Evolutionary conservation across 2,329 filamentous ascomycete species (phyloP).

Genomic region (Cryphonectria carpinicola): DNA sequence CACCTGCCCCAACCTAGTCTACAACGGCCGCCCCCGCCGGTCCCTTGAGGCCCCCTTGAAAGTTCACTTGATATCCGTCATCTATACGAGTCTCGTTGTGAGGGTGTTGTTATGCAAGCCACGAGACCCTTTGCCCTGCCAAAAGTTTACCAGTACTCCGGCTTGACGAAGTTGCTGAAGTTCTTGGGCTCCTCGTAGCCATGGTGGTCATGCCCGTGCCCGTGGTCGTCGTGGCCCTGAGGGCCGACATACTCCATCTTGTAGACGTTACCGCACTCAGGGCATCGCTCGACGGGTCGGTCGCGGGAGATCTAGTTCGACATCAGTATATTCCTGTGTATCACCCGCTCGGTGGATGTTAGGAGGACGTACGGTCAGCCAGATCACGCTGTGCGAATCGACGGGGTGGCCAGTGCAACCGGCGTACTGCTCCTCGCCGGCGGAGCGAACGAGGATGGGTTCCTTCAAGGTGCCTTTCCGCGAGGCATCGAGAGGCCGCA

Average conservation of each 20-base stretch:
- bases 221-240: slow-evolving; percentile 68
- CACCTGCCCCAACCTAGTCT: slow-evolving; percentile 41
- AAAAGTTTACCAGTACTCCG: slow-evolving; percentile 83
- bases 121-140: not conserved
- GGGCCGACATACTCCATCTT: slow-evolving; percentile 98
- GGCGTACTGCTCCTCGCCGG: slow-evolving; percentile 93
- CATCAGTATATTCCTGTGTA: slow-evolving; percentile 7
- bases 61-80: slow-evolving; percentile 15
- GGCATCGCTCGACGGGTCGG: slow-evolving; percentile 91
- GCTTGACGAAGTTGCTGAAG: slow-evolving; percentile 94
- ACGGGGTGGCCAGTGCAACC: slow-evolving; percentile 94
- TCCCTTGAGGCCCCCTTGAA: slow-evolving; percentile 16
- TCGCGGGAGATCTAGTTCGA: slow-evolving; percentile 74
- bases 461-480: slow-evolving; percentile 85
- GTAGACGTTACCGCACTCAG: slow-evolving; percentile 94
- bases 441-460: slow-evolving; percentile 88
- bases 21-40: slow-evolving; percentile 37
- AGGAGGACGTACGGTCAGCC: slow-evolving; percentile 75
- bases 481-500: slow-evolving; percentile 92
- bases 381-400: slow-evolving; percentile 88
- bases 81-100: slow-evolving; percentile 18
- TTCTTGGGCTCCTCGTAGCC: slow-evolving; percentile 88
- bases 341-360: not conserved
- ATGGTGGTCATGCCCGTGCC: slow-evolving; percentile 55
- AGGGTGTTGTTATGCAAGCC: slow-evolving; percentile 2